Evolutionary conservation across 1,284 basidiomycete species (phyloP).

Genomic region (Cutaneotrichosporon mucoides): DNA sequence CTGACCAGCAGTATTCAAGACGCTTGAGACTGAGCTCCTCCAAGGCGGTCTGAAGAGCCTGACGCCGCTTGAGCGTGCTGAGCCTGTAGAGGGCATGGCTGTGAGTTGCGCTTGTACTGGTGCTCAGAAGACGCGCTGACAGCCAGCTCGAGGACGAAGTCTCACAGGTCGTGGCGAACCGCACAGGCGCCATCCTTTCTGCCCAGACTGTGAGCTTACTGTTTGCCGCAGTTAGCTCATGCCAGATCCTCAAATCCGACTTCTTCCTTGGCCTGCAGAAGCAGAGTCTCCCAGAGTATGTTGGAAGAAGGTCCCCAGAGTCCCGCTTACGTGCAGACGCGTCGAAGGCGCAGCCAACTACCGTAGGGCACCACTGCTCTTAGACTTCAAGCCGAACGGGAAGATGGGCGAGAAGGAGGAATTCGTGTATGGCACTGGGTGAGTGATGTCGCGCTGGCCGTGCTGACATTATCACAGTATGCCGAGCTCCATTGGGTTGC

Average conservation of each 20-base stretch:
- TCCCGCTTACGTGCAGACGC: slow-evolving; percentile 56
- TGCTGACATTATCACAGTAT: slow-evolving; percentile 8
- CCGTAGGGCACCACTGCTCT: slow-evolving; percentile 66
- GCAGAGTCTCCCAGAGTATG: slow-evolving; percentile 86
- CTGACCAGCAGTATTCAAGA: slow-evolving; percentile 69
- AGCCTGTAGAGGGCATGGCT: slow-evolving; percentile 68
- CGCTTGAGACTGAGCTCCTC: slow-evolving; percentile 86
- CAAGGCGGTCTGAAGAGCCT: slow-evolving; percentile 74
- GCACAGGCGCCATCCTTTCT: slow-evolving; percentile 81
- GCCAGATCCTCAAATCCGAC: slow-evolving; percentile 84
- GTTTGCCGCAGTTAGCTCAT: slow-evolving; percentile 51
- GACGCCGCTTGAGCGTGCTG: slow-evolving; percentile 75
- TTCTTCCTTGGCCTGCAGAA: slow-evolving; percentile 95
- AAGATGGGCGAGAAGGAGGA: slow-evolving; percentile 53
- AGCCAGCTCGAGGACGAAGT: slow-evolving; percentile 70
- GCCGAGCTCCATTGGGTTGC: slow-evolving; percentile 52
- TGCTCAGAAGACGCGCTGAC: neutral
- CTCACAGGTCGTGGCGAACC: slow-evolving; percentile 73
- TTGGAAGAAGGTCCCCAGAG: slow-evolving; percentile 12
- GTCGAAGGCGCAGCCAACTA: slow-evolving; percentile 93
- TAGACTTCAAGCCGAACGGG: slow-evolving; percentile 36
- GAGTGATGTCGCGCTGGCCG: slow-evolving; percentile 22
- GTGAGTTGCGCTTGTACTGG: slow-evolving; percentile 43
- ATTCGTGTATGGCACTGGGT: slow-evolving; percentile 87
- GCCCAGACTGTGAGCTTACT: slow-evolving; percentile 35